phyloP scores from a whole-genome alignment of 306 rosid species.

The Castanopsis chinensis region DNA sequence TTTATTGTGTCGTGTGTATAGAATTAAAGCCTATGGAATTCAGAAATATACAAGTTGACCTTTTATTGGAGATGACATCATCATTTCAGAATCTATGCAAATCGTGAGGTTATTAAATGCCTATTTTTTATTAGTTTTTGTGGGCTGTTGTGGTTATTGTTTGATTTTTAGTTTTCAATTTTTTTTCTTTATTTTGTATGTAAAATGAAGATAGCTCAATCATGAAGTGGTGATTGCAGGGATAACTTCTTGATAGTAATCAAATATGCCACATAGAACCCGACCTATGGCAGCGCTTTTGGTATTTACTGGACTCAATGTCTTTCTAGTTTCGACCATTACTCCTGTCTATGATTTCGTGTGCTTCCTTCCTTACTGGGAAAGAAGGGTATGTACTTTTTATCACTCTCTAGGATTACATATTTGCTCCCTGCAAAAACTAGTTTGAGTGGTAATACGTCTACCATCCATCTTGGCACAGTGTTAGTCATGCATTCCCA shows the following conservation, averaged over 20 bases:
- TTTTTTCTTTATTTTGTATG: background rate
- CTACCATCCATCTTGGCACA: too few relatives aligned
- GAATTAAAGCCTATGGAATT: too few relatives aligned
- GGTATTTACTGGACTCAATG: conserved; percentile 57
- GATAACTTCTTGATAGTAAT: background rate
- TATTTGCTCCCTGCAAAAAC: background rate
- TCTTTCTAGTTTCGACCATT: conserved; percentile 40
- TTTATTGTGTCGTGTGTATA: background rate
- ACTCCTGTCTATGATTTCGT: conserved; percentile 49
- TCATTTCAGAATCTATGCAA: too few relatives aligned
- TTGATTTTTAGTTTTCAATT: background rate
- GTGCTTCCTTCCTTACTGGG: conserved; percentile 56
- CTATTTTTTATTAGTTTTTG: too few relatives aligned
- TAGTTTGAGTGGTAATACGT: background rate
- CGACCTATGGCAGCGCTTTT: conserved; percentile 51
- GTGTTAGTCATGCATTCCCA: too few relatives aligned
- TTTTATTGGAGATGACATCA: too few relatives aligned
- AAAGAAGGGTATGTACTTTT: conserved; percentile 45
- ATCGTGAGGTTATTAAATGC: too few relatives aligned
- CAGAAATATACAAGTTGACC: too few relatives aligned
- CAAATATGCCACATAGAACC: conserved; percentile 46
- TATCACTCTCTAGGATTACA: background rate
- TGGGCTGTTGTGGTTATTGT: background rate
- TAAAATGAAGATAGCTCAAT: background rate
- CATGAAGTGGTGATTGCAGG: conserved; percentile 7